These are phyloP conservation scores for Termitomyces sp. DNA, from an alignment of 768 basidiomycete species.

Conservation along the genomic window DNA sequence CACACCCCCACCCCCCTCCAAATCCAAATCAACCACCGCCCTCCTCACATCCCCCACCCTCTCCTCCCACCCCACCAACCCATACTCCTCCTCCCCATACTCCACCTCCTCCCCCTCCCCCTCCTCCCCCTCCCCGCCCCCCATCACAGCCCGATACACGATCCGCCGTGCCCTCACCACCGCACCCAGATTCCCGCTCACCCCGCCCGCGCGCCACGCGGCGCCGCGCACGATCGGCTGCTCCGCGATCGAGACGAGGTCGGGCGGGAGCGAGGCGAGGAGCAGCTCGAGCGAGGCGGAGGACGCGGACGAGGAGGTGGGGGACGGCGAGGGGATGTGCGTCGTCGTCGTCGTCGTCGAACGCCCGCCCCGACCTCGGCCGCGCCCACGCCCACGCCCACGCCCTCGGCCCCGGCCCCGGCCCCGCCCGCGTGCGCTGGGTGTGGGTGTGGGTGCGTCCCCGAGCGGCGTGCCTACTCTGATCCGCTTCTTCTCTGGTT, in stretches of 20 bases:
- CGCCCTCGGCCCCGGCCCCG: conserved; percentile 12
- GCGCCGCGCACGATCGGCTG: conserved; percentile 54
- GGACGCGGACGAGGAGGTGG: background rate
- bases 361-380: background rate
- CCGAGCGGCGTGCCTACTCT: background rate
- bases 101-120: background rate
- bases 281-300: background rate
- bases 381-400: background rate
- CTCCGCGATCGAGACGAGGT: conserved; percentile 39
- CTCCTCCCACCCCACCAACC: conserved; percentile 42
- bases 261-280: conserved; percentile 27
- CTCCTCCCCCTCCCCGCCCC: background rate
- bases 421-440: background rate
- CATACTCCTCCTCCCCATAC: background rate
- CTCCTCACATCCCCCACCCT: conserved; percentile 13
- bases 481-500: background rate
- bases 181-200: conserved; percentile 47
- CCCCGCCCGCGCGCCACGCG: conserved; percentile 32
- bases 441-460: background rate
- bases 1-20: background rate
- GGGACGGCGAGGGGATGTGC: no score
- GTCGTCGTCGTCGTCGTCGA: background rate
- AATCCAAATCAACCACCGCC: conserved; percentile 17
- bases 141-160: conserved; percentile 29
- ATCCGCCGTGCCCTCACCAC: conserved; percentile 45